phyloP scores from a whole-genome alignment of 2,329 filamentous ascomycete genomes.

The Neofusicoccum umdonicola region DNA sequence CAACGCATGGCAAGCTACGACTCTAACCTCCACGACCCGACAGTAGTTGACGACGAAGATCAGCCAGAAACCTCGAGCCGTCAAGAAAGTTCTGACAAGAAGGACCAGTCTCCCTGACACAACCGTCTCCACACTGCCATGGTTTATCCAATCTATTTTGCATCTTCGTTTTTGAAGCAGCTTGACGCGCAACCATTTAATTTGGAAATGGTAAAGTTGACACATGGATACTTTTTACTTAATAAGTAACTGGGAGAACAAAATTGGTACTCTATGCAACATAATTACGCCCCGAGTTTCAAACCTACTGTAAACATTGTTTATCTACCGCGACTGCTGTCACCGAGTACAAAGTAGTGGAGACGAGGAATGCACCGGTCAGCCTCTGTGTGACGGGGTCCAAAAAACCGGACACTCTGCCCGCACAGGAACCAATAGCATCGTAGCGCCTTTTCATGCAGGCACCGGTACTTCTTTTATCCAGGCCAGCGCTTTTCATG shows the following conservation, averaged over 20 bases:
- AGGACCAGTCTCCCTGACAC: neutral
- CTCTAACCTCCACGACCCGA: neutral
- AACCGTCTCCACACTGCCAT: neutral
- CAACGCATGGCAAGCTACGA: neutral
- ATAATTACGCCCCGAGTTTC: too few relatives aligned
- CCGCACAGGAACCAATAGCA: neutral
- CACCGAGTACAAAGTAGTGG: neutral
- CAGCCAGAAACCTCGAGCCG: neutral
- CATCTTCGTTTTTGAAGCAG: neutral
- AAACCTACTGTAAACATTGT: too few relatives aligned
- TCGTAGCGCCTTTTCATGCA: neutral
- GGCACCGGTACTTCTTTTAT: too few relatives aligned
- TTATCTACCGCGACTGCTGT: too few relatives aligned
- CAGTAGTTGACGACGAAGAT: neutral
- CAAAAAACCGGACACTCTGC: neutral
- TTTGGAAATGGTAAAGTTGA: neutral
- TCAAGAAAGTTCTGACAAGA: neutral
- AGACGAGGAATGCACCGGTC: neutral
- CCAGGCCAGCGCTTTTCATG: too few relatives aligned
- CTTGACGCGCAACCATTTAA: too few relatives aligned
- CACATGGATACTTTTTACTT: neutral
- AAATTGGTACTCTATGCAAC: too few relatives aligned
- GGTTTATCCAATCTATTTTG: neutral
- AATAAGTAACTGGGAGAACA: too few relatives aligned
- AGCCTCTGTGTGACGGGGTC: neutral